Evolutionary conservation across 1,139 yeast species (phyloP).

Genomic region (Diutina ranongensis): DNA sequence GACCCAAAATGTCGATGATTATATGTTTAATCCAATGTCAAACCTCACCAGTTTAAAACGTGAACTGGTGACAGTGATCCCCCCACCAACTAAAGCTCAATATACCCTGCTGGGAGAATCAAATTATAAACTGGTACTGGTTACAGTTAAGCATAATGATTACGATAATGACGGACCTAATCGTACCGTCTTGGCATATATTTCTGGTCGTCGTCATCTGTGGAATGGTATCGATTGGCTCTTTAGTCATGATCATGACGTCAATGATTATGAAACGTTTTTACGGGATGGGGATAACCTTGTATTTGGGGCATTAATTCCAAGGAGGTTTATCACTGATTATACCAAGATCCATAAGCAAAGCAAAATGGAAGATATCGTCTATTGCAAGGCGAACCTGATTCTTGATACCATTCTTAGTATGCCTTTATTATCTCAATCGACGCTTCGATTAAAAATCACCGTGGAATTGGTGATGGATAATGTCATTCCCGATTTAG

Average conservation of each 20-base stretch:
- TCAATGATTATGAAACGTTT: constrained; percentile 12
- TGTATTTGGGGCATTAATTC: constrained; percentile 19
- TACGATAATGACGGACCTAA: constrained; percentile 15
- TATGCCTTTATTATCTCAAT: background rate
- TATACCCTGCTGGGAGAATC: constrained; percentile 29
- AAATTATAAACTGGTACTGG: constrained; percentile 29
- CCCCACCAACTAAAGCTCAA: constrained; percentile 7
- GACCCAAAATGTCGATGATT: background rate
- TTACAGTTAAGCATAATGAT: constrained; percentile 26
- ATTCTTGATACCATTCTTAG: background rate
- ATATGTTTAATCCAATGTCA: constrained; percentile 24
- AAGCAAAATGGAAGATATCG: background rate
- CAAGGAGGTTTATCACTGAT: constrained; percentile 5
- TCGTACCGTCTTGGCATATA: constrained; percentile 26
- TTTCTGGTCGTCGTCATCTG: constrained; percentile 33
- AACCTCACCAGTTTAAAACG: constrained; percentile 12
- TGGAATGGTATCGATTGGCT: constrained; percentile 36
- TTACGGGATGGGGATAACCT: constrained; percentile 29
- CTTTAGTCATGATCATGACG: constrained; percentile 12
- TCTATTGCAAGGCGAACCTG: background rate
- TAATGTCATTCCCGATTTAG: background rate
- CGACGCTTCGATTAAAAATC: background rate
- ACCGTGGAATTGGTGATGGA: background rate
- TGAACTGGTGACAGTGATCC: background rate
- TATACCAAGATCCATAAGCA: background rate